Evolutionary conservation across 257 asterid species (phyloP).

Genomic region (Henckelia pumila): DNA sequence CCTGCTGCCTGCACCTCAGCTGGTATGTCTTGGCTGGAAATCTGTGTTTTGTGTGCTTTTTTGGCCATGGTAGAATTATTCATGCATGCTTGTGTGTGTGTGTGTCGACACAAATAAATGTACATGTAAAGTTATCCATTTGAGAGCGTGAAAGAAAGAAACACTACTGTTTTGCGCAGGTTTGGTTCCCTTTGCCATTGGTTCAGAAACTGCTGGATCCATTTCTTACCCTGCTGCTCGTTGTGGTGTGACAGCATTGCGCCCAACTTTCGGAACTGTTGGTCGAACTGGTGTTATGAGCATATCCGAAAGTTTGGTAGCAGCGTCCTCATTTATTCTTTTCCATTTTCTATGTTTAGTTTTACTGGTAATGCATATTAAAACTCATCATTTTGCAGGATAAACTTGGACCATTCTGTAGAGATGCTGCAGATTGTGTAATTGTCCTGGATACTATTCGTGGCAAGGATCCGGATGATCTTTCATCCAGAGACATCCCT

Average conservation of each 20-base stretch:
- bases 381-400: slow-evolving; percentile 45
- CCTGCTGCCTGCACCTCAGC: slow-evolving; percentile 91
- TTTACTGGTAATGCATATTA: not conserved
- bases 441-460: slow-evolving; percentile 64
- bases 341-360: not conserved
- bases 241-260: slow-evolving; percentile 87
- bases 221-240: slow-evolving; percentile 92
- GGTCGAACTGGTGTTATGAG: slow-evolving; percentile 93
- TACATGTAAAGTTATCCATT: not conserved
- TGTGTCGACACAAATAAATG: not conserved
- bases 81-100: not conserved
- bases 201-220: slow-evolving; percentile 96
- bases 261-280: slow-evolving; percentile 84
- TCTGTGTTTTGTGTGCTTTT: not conserved
- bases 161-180: slow-evolving; percentile 36
- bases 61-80: not conserved
- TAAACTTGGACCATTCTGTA: slow-evolving; percentile 87
- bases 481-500: slow-evolving; percentile 67
- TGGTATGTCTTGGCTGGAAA: slow-evolving; percentile 36
- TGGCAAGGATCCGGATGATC: slow-evolving; percentile 82
- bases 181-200: slow-evolving; percentile 84
- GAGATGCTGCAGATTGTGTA: slow-evolving; percentile 81
- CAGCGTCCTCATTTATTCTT: not conserved
- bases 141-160: not conserved
- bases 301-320: slow-evolving; percentile 97